Conservation (phyloP, 345 rosid genomes). For the Cardiospermum halicacabum region DNA sequence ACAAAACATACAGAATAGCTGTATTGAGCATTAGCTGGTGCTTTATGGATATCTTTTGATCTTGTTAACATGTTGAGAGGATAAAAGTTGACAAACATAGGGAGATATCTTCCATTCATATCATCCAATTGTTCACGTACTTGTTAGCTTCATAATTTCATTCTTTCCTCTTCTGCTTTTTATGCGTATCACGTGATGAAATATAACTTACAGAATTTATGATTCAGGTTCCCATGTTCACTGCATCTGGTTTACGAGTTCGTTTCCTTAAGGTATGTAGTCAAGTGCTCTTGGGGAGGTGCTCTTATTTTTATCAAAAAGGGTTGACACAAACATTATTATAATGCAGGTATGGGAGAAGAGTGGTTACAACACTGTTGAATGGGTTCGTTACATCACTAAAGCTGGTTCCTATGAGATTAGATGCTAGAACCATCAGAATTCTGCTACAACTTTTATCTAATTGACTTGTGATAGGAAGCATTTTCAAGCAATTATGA, state of each 20-base stretch:
- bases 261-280: conserved; percentile 82
- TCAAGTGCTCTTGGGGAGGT: not conserved
- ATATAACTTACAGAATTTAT: not conserved
- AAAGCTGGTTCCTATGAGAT: conserved; percentile 98
- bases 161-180: not conserved
- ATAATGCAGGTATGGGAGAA: conserved; percentile 98
- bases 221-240: conserved; percentile 95
- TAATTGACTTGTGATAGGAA: not conserved
- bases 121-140: not conserved
- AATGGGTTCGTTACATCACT: conserved; percentile 96
- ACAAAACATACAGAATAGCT: too few relatives aligned
- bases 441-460: conserved; percentile 4
- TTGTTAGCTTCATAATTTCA: not conserved
- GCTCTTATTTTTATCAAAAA: not conserved
- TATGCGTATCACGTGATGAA: not conserved
- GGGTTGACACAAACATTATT: conserved; percentile 11
- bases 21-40: not conserved
- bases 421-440: conserved; percentile 58
- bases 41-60: not conserved
- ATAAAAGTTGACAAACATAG: not conserved
- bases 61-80: not conserved
- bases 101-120: not conserved
- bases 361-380: conserved; percentile 97
- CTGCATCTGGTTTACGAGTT: conserved; percentile 96
- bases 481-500: conserved; percentile 9